Percentiles rank a stretch among this genome's conserved stretches.
phyloP scores from a whole-genome alignment of 768 basidiomycete species.

The Lactifluus echinatus region DNA sequence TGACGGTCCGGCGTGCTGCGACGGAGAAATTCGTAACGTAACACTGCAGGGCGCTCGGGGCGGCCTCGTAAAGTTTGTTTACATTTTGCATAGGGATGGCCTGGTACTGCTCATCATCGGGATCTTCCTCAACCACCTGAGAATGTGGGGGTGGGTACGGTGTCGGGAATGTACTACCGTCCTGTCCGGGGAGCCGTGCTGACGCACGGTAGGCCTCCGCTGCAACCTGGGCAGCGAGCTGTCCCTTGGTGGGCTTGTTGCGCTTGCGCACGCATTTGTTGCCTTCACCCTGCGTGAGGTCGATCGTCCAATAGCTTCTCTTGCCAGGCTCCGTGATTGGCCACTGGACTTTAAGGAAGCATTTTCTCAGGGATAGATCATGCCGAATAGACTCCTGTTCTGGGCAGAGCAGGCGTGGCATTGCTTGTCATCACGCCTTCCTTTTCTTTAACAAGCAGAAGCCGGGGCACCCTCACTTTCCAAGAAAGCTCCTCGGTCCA shows the following conservation, averaged over 20 bases:
- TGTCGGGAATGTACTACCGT: constrained; percentile 18
- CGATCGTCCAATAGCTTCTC: constrained; percentile 56
- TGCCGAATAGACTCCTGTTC: constrained; percentile 43
- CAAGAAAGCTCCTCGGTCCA: constrained; percentile 39
- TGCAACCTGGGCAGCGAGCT: constrained; percentile 16
- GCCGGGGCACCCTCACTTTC: constrained; percentile 41
- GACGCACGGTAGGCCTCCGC: constrained; percentile 11
- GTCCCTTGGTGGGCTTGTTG: constrained; percentile 30
- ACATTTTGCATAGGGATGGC: constrained; percentile 3
- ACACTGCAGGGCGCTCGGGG: background rate
- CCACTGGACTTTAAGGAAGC: constrained; percentile 47
- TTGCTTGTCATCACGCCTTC: background rate
- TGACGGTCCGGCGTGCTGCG: background rate
- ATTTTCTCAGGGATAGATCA: constrained; percentile 44
- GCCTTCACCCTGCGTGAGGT: constrained; percentile 47
- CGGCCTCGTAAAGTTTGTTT: constrained; percentile 6
- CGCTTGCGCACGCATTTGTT: constrained; percentile 55
- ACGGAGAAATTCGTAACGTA: background rate
- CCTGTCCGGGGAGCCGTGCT: constrained; percentile 20
- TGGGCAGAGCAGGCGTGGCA: background rate
- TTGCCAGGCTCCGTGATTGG: constrained; percentile 65
- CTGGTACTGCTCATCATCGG: background rate
- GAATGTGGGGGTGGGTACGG: background rate
- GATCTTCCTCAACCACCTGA: background rate
- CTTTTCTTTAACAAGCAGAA: background rate